phyloP scores from a whole-genome alignment of 257 asterid species.

The Rhazya stricta region DNA sequence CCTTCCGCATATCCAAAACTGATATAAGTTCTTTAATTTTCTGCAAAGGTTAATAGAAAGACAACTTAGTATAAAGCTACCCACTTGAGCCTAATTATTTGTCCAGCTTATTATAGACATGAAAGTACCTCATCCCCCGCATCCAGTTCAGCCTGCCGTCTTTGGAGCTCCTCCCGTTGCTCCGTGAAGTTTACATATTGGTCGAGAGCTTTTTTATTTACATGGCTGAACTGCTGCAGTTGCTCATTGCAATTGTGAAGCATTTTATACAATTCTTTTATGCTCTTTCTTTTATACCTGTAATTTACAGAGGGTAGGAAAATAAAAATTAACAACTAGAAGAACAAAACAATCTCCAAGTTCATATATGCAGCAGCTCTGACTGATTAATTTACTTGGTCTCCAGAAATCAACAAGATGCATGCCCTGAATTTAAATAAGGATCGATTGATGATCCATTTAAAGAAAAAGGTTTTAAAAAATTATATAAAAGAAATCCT shows the following conservation, averaged over 20 bases:
- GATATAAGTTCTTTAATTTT: conserved; percentile 94
- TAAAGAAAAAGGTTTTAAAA: too few relatives aligned
- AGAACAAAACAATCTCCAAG: not conserved
- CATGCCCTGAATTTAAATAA: not conserved
- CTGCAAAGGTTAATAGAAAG: conserved; percentile 37
- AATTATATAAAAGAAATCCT: not conserved
- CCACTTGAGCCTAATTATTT: conserved; percentile 6
- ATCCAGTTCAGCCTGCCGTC: conserved; percentile 91
- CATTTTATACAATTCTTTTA: conserved; percentile 76
- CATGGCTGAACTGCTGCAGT: conserved; percentile 93
- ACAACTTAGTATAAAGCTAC: conserved; percentile 6
- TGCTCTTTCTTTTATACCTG: conserved; percentile 69
- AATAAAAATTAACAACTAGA: not conserved
- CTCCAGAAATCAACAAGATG: not conserved
- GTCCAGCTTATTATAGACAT: conserved; percentile 11
- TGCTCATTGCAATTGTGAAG: conserved; percentile 95
- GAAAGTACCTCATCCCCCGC: conserved; percentile 86
- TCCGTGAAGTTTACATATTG: conserved; percentile 97
- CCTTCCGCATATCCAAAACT: conserved; percentile 96
- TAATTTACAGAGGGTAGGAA: conserved; percentile 17
- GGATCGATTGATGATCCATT: too few relatives aligned
- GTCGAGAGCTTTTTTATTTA: conserved; percentile 95
- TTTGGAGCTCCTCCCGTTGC: conserved; percentile 92
- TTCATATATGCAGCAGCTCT: not conserved
- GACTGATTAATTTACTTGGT: not conserved